Conservation (phyloP, 2,329 filamentous ascomycete species). For the Ophiostoma himal-ulmi region DNA sequence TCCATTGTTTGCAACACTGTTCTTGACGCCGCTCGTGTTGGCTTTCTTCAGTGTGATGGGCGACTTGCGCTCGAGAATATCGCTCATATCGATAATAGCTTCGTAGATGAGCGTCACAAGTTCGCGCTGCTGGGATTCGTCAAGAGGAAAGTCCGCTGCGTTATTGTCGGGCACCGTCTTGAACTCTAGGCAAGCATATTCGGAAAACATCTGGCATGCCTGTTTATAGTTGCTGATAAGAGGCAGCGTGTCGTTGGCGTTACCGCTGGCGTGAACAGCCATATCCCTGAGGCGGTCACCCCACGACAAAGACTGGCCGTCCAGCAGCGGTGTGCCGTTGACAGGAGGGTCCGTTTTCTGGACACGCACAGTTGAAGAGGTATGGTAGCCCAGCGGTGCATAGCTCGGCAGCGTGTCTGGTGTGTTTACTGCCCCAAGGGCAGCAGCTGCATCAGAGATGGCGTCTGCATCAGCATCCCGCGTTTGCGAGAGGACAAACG, state of each 20-base stretch:
- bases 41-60: constrained; percentile 15
- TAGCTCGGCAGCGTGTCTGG: constrained; percentile 13
- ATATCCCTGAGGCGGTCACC: constrained; percentile 18
- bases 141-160: constrained; percentile 24
- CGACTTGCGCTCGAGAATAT: constrained; percentile 24
- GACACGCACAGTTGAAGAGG: neutral
- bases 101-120: constrained; percentile 32
- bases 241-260: neutral
- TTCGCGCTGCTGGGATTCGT: constrained; percentile 26
- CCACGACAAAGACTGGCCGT: constrained; percentile 21
- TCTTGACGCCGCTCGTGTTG: neutral
- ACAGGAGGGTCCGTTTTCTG: constrained; percentile 17
- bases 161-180: constrained; percentile 13
- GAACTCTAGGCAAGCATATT: constrained; percentile 25
- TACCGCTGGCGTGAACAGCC: constrained; percentile 1
- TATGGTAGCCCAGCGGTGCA: constrained; percentile 11
- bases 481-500: neutral
- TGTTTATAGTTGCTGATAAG: constrained; percentile 21
- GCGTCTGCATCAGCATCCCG: neutral
- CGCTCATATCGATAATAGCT: constrained; percentile 27
- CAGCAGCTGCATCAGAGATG: neutral
- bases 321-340: constrained; percentile 17
- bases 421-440: neutral
- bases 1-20: neutral
- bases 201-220: constrained; percentile 21